Evolutionary conservation across 768 basidiomycete genomes (phyloP), one percentile per base, ranked within the genome.

Genomic region (Tylopilus vinaceipallidus): DNA sequence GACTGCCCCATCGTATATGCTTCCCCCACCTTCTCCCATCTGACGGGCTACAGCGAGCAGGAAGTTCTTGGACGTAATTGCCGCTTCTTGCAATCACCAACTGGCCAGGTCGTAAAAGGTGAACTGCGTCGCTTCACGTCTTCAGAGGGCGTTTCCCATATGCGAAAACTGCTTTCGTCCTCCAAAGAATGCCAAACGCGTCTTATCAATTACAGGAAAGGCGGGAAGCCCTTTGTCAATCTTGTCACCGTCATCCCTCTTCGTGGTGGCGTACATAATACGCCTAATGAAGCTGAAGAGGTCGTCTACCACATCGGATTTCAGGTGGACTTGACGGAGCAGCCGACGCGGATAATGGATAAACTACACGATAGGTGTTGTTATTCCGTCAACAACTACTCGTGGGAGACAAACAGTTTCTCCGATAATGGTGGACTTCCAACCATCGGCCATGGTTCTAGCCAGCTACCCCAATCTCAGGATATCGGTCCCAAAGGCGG

Each of bases 1-100:
- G 97, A 99, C 65, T 72, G 73, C 27, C 92, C 95, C 13, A 87
- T 98, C 64, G 84, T 98, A 5, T 98, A 97, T 59, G 93, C 91
- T 49, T 90, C 86, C 3, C 91, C 90, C 14, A 80, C 81, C 1
- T 99, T 99, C 65, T 83, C 77, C 64, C 69, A 73, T 13, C 75
- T 93, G 37, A 92, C 89, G 0, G 88, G 88, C 3, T 93, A 93
- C 61, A 47, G 62, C 1, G 84, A 88, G 52, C 63, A 72, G 37
- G 92, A 97, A 63, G 81, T 97, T 50, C 62, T 97, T 12, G 93
- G 94, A 12, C 75, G 85, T 34, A 98, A 97, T 70, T 99, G 97
- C 63, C 85, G 90, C 23, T 94, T 92, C 69, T 73, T 95, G 24
- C 93, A 94, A 73, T 80, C 84, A 0, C 95, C 97, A 10, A 75